Evolutionary conservation across 2,329 filamentous ascomycete species (phyloP).

Genomic region (Mycosphaerella sp.): DNA sequence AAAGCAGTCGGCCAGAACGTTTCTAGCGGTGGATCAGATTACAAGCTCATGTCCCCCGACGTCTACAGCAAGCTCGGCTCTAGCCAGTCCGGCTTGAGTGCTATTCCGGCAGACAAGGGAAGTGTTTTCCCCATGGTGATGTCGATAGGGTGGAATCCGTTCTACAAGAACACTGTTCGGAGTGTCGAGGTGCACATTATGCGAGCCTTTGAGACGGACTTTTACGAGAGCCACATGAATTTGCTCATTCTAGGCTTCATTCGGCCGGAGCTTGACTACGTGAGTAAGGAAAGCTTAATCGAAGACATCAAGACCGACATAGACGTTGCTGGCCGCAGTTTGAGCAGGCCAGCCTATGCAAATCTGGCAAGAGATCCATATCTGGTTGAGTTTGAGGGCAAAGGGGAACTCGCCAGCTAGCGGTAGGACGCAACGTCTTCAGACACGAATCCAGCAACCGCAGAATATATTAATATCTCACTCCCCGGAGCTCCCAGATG

Average conservation of each 20-base stretch:
- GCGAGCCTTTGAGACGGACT: conserved; percentile 68
- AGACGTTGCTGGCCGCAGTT: conserved; percentile 67
- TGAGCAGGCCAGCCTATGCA: conserved; percentile 59
- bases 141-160: conserved; percentile 95
- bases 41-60: conserved; percentile 24
- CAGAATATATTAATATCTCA: no score
- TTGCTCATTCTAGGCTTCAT: conserved; percentile 82
- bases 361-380: conserved; percentile 45
- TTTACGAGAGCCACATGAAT: conserved; percentile 76
- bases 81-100: conserved; percentile 9
- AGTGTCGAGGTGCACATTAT: conserved; percentile 64
- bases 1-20: conserved; percentile 25
- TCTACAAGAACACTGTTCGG: conserved; percentile 85
- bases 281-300: conserved; percentile 72
- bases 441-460: no score
- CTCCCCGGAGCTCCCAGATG: no score
- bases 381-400: conserved; percentile 34
- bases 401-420: conserved; percentile 30
- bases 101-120: conserved; percentile 18
- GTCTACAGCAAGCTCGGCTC: conserved; percentile 18
- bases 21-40: conserved; percentile 20
- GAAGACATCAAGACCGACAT: conserved; percentile 87
- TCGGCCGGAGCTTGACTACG: conserved; percentile 82
- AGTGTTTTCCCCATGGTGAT: conserved; percentile 78
- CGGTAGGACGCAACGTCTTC: neutral